These are phyloP conservation scores for Vicia faba DNA, from an alignment of 306 rosid genomes.

Conservation along the genomic window DNA sequence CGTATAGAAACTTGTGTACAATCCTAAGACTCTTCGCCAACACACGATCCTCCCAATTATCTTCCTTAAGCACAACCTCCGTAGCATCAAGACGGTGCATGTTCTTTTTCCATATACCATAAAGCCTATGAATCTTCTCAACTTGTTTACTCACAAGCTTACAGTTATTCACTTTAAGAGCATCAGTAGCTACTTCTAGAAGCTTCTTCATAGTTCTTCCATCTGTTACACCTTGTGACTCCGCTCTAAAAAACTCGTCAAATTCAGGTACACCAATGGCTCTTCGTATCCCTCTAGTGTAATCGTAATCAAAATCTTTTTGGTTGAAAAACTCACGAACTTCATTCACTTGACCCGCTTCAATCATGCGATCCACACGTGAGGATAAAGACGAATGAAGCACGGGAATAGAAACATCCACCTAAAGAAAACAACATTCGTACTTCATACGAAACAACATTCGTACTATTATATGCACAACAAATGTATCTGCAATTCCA, in stretches of 20 bases:
- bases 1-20: constrained; percentile 38
- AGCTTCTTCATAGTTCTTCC: constrained; percentile 26
- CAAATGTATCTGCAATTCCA: too few relatives aligned
- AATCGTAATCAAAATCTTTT: too few relatives aligned
- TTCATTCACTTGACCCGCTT: too few relatives aligned
- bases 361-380: too few relatives aligned
- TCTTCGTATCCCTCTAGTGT: constrained; percentile 45
- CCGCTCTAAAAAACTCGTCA: constrained; percentile 29
- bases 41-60: constrained; percentile 48
- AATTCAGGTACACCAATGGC: constrained; percentile 56
- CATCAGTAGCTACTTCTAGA: constrained; percentile 40
- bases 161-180: constrained; percentile 41
- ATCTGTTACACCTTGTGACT: not conserved
- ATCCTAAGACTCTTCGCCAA: constrained; percentile 26
- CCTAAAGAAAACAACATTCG: too few relatives aligned
- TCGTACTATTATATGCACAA: too few relatives aligned
- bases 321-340: too few relatives aligned
- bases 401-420: too few relatives aligned
- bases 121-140: constrained; percentile 43
- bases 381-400: too few relatives aligned
- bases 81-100: too few relatives aligned
- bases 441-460: too few relatives aligned
- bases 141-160: constrained; percentile 43
- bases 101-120: too few relatives aligned
- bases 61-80: constrained; percentile 9